Conservation (phyloP, 441 rosid genomes). For the Gossypium gossypioides region DNA sequence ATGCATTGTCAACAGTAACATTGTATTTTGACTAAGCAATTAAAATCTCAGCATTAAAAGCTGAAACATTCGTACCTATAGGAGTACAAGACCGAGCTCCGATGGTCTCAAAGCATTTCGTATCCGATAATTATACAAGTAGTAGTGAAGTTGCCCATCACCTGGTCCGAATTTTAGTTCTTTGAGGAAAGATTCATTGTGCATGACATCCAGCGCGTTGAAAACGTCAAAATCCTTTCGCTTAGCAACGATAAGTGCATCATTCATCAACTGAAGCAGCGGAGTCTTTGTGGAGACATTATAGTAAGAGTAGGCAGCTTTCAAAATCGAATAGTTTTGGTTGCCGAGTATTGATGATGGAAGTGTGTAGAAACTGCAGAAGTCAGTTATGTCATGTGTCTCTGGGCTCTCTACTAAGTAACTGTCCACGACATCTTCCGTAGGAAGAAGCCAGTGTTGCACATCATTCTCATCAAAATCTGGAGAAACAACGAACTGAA, state of each 20-base stretch:
- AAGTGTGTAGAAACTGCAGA: conserved; percentile 89
- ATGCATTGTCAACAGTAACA: conserved; percentile 5
- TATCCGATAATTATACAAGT: conserved; percentile 69
- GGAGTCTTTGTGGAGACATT: conserved; percentile 69
- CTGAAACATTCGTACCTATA: conserved; percentile 26
- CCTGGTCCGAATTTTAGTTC: conserved; percentile 92
- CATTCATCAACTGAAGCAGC: conserved; percentile 81
- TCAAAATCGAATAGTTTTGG: conserved; percentile 55
- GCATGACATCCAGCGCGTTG: conserved; percentile 85
- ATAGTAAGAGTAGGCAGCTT: conserved; percentile 92
- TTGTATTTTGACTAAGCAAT: conserved; percentile 7
- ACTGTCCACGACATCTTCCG: conserved; percentile 65
- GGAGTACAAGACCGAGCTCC: conserved; percentile 81
- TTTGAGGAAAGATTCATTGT: conserved; percentile 68
- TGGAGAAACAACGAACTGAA: conserved; percentile 69
- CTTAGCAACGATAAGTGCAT: conserved; percentile 68
- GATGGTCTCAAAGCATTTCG: conserved; percentile 49
- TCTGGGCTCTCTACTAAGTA: conserved; percentile 79
- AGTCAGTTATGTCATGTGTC: conserved; percentile 78
- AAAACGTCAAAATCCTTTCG: conserved; percentile 78
- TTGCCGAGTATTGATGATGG: conserved; percentile 89
- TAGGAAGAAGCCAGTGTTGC: conserved; percentile 88
- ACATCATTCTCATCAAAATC: conserved; percentile 80
- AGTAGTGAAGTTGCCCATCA: conserved; percentile 87
- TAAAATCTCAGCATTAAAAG: neutral